A percentile compares a stretch with the other conserved stretches of the same genome.
Evolutionary conservation across 2,329 filamentous ascomycete genomes (phyloP).

Genomic region (Aspergillus sp.): DNA sequence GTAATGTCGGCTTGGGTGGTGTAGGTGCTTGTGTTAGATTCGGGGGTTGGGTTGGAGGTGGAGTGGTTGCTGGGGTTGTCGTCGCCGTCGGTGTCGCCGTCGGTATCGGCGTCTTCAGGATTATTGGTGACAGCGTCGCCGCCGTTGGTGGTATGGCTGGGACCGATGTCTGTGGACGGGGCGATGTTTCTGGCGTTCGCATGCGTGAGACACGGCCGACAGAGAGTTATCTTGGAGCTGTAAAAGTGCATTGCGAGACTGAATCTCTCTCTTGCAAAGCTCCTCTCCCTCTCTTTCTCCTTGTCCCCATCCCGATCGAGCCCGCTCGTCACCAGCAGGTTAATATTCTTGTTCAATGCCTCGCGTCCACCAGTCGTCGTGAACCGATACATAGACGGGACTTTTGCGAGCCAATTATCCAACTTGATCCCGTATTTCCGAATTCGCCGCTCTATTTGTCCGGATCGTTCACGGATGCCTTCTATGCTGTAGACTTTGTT

Average conservation of each 20-base stretch:
- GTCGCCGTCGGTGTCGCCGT: conserved; percentile 3
- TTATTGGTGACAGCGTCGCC: neutral
- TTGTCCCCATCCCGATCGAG: too few relatives aligned
- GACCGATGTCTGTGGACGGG: neutral
- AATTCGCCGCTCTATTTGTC: conserved; percentile 27
- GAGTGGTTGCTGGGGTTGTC: neutral
- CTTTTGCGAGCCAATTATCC: conserved; percentile 29
- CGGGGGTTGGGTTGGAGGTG: neutral
- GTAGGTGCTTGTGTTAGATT: neutral
- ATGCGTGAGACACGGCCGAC: conserved; percentile 36
- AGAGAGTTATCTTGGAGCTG: conserved; percentile 34
- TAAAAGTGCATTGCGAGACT: conserved; percentile 37
- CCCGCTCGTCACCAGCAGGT: conserved; percentile 2
- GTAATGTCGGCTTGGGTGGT: neutral
- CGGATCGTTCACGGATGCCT: conserved; percentile 23
- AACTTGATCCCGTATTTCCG: conserved; percentile 24
- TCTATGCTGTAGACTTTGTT: conserved; percentile 35
- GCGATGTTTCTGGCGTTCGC: neutral
- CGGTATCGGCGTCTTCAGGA: conserved; percentile 5
- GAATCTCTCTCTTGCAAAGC: conserved; percentile 23
- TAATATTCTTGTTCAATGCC: conserved; percentile 15
- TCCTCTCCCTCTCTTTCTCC: neutral
- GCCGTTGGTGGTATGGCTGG: neutral
- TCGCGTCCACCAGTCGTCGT: conserved; percentile 10
- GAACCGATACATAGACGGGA: conserved; percentile 30